Base-by-base conservation (phyloP, 176 grass and related monocot species). In the Musa itinerans region DNA sequence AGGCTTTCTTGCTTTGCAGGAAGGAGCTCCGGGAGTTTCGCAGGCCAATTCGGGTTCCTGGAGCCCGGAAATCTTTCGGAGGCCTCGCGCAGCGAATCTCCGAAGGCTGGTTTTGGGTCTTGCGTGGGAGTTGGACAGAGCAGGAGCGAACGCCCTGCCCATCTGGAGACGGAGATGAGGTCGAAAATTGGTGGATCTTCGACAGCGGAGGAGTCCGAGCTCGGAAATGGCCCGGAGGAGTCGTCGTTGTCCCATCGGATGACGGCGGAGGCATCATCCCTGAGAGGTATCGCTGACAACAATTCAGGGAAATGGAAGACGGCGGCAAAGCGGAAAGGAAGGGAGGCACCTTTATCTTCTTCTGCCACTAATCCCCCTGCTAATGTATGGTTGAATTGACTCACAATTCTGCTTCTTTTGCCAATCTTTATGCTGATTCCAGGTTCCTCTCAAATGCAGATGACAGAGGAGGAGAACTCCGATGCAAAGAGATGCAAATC, bases 281-380 rank as follows among this genome's bases (percentile, higher is more conserved):
- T 57, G 8, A 87, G 53, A 15, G 61, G 22, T 43, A 29, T 10
- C 86, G 21, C 6, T 27, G 81, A 90, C 21, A 78, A 67, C 56
- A 83, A 74, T 52, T 25, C 86, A 22, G 68, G 78, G 50, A 92
- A 92, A 72, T 81, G 89, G 54, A 92, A 86, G 76, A 72, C 72
- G 8, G 24, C 81, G 17, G 74, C 70, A 20, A 90, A 83, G 72
- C 59, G 57, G 19, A 91, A 86, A 57, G 81, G 76, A 52, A 90
- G 83, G 69, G 79, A 86, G 22, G 54, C 76, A n/a, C 55, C 65
- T 71, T 19, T 70, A 27, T 50, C 80, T 20, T 63, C 57, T 14
- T 72, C 55, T 19, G 19, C 34, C 68, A 25, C 54, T 13, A 52
- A 34, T 72, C 27, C 43, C 16, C 2, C 22, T 24, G 22, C 64